A percentile compares a stretch with the other conserved stretches of the same genome.
Conservation (phyloP, 2,329 filamentous ascomycete genomes). For the Aureobasidium musti region DNA sequence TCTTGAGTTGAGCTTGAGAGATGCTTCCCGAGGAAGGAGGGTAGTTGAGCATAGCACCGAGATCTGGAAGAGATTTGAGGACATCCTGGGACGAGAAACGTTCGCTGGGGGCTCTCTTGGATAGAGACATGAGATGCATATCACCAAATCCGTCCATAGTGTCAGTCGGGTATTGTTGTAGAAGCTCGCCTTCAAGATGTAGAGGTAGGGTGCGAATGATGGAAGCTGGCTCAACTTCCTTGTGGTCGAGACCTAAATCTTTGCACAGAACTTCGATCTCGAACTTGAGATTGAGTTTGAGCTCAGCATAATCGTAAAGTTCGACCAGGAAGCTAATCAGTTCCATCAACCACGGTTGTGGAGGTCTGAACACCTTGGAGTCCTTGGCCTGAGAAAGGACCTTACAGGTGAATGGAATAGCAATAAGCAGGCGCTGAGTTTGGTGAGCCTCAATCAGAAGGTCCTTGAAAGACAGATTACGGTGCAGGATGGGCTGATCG, state of each 20-base stretch:
- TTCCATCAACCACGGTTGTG: conserved; percentile 98
- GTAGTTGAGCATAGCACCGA: conserved; percentile 75
- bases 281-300: conserved; percentile 97
- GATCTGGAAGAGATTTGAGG: conserved; percentile 78
- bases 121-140: conserved; percentile 68
- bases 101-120: conserved; percentile 62
- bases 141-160: conserved; percentile 77
- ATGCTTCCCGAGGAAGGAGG: conserved; percentile 76
- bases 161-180: conserved; percentile 46
- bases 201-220: conserved; percentile 63
- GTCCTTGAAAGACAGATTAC: conserved; percentile 96
- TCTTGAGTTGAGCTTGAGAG: conserved; percentile 64
- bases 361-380: conserved; percentile 87
- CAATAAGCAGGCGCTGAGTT: conserved; percentile 84
- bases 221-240: conserved; percentile 81
- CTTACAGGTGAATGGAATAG: conserved; percentile 97
- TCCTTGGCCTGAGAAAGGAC: conserved; percentile 80
- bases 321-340: conserved; percentile 89
- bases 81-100: conserved; percentile 76
- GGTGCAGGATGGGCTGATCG: conserved; percentile 93
- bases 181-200: conserved; percentile 36
- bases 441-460: conserved; percentile 91
- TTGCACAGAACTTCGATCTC: conserved; percentile 98
- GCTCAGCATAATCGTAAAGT: conserved; percentile 85
- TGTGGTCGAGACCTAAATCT: conserved; percentile 87